Evolutionary conservation across 108 stramenopile genomes (phyloP).

Genomic region (Mediolabrus comicus): DNA sequence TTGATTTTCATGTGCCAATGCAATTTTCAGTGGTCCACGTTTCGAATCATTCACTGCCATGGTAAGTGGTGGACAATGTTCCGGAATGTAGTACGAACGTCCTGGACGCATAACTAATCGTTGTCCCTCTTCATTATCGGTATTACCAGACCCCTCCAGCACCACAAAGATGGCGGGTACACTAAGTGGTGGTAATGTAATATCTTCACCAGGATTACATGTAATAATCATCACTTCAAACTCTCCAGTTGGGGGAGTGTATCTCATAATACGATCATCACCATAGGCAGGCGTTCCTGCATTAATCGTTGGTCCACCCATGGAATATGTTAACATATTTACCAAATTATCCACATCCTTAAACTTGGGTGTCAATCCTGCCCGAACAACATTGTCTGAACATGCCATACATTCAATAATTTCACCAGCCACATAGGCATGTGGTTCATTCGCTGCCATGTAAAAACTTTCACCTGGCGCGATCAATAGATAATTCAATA

Average conservation of each 20-base stretch:
- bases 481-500: slow-evolving; percentile 82
- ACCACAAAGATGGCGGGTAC: slow-evolving; percentile 70
- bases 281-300: slow-evolving; percentile 59
- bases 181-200: slow-evolving; percentile 46
- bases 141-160: slow-evolving; percentile 69
- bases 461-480: slow-evolving; percentile 88
- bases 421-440: slow-evolving; percentile 95
- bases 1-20: slow-evolving; percentile 71
- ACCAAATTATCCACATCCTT: slow-evolving; percentile 96
- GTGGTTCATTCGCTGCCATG: slow-evolving; percentile 91
- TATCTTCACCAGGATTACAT: slow-evolving; percentile 62
- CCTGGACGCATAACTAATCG: slow-evolving; percentile 64
- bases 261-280: slow-evolving; percentile 69
- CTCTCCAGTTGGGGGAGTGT: slow-evolving; percentile 78
- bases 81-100: slow-evolving; percentile 55
- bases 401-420: slow-evolving; percentile 99
- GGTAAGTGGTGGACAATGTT: slow-evolving; percentile 43
- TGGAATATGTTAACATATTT: slow-evolving; percentile 91
- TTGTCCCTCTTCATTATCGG: slow-evolving; percentile 59
- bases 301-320: slow-evolving; percentile 80
- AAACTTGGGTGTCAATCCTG: slow-evolving; percentile 97
- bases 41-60: slow-evolving; percentile 53
- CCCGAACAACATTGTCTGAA: slow-evolving; percentile 98
- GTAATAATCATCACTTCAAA: slow-evolving; percentile 78
- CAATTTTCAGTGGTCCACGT: slow-evolving; percentile 68